A percentile compares a stretch with the other conserved stretches of the same genome.
phyloP scores from a whole-genome alignment of 345 rosid genomes.

The Diplotaxis tenuifolia region DNA sequence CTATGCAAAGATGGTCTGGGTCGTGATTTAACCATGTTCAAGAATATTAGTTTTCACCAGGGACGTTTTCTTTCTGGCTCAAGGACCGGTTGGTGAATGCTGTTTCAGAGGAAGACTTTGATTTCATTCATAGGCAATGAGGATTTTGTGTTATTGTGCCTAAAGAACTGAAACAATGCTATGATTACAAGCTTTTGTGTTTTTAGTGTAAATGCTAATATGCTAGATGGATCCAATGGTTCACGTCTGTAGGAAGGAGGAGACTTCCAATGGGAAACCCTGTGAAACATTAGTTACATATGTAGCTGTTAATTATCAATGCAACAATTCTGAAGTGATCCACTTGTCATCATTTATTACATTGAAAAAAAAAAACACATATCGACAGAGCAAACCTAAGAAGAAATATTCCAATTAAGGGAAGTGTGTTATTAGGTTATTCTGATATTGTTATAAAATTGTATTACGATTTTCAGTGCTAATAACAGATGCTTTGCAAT shows the following conservation, averaged over 20 bases:
- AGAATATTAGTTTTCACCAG: slow-evolving; percentile 77
- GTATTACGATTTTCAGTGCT: no score
- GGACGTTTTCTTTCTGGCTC: slow-evolving; percentile 92
- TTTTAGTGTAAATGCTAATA: background rate
- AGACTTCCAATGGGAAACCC: background rate
- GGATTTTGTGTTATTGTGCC: slow-evolving; percentile 1
- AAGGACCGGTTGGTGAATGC: slow-evolving; percentile 95
- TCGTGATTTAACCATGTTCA: slow-evolving; percentile 62
- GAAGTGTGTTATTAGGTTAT: background rate
- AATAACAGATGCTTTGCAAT: no score
- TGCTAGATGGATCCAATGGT: background rate
- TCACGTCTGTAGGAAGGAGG: no score
- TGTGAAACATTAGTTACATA: no score
- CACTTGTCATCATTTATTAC: background rate
- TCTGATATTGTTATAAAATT: no score
- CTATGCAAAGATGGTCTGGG: no score
- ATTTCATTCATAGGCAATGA: slow-evolving; percentile 74
- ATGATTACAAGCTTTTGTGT: background rate
- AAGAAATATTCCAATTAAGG: background rate
- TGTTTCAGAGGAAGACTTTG: slow-evolving; percentile 79
- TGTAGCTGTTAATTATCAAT: background rate
- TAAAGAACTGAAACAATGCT: slow-evolving; percentile 12
- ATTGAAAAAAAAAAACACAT: background rate
- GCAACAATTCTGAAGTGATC: background rate
- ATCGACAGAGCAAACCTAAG: background rate